Percentiles rank a stretch among this genome's conserved stretches.
These are phyloP conservation scores for Apiospora koreana DNA, from an alignment of 2,329 filamentous ascomycete species.

Conservation along the genomic window DNA sequence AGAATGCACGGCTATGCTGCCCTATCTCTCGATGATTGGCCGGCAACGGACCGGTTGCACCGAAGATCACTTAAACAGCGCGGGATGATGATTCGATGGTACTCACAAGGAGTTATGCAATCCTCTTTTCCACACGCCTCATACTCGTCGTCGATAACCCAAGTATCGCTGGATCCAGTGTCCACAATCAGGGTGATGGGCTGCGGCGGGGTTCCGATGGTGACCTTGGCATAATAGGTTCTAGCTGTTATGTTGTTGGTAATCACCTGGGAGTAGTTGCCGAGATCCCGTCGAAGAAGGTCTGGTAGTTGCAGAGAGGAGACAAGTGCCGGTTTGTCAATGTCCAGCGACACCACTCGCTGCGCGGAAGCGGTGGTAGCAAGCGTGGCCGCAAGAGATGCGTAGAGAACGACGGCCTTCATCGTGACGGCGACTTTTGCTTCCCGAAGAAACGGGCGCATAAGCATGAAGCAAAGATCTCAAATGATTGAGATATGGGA, in stretches of 20 bases:
- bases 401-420: constrained; percentile 13
- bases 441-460: neutral
- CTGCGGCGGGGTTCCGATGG: constrained; percentile 61
- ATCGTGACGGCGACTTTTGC: neutral
- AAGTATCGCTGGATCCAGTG: constrained; percentile 65
- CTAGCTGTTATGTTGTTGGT: constrained; percentile 45
- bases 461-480: neutral
- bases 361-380: constrained; percentile 17
- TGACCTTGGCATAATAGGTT: constrained; percentile 43
- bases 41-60: no score
- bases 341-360: constrained; percentile 28
- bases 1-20: neutral
- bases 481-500: no score
- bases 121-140: neutral
- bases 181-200: constrained; percentile 56
- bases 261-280: constrained; percentile 39
- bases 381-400: constrained; percentile 17
- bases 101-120: neutral
- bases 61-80: neutral
- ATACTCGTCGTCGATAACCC: constrained; percentile 32
- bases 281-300: constrained; percentile 10
- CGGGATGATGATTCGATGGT: no score
- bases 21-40: neutral
- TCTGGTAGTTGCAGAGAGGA: neutral
- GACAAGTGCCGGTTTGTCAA: constrained; percentile 20